Base-by-base conservation (phyloP, 2,329 filamentous ascomycete genomes). In the Trichoderma gracile region DNA sequence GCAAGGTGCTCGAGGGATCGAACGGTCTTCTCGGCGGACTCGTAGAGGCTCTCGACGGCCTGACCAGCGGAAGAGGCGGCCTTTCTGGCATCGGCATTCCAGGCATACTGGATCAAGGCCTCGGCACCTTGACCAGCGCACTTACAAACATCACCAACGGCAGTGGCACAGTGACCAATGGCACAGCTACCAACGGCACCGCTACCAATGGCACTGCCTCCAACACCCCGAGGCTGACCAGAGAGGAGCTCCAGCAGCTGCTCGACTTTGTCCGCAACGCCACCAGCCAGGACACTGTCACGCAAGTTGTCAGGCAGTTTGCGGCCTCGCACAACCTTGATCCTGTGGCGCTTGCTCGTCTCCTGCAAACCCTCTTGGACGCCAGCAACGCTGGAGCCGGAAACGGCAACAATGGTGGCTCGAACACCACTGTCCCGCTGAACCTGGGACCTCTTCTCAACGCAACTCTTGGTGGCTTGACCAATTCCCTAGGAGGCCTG, bases 201-300 rank as follows among this genome's bases (percentile, higher is more conserved):
- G 2, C 7, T 1, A 27, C 4, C 25, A 27, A 27, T 5, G 25
- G n/a, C n/a, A n/a, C n/a, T n/a, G n/a, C 5, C n/a, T 14, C 42
- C 6, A 50, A 30, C 25, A 17, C 43, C n/a, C n/a, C 12, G 5
- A 46, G 43, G 12, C 15, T 47, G 43, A 59, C 45, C 5, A n/a
- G 8, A 7, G 8, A 21, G 25, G 56, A 59, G 45, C 17, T 59
- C 7, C 17, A 15, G n/a, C 45, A 59, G 21, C 23, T 59, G 21
- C 30, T 59, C 25, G 30, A 59, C 21, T 59, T 50, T 40, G 33
- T 59, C 45, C 21, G 21, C 1, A n/a, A 25, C 3, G 43, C 56
- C 30, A 59, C 56, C 14, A 27, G 30, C 30, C 56, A 33, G 14
- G 30, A 27, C 56, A n/a, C 43, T 23, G 55, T 58, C 10, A 58